Conservation (phyloP, 2,329 filamentous ascomycete genomes). For the Cercospora sp. region DNA sequence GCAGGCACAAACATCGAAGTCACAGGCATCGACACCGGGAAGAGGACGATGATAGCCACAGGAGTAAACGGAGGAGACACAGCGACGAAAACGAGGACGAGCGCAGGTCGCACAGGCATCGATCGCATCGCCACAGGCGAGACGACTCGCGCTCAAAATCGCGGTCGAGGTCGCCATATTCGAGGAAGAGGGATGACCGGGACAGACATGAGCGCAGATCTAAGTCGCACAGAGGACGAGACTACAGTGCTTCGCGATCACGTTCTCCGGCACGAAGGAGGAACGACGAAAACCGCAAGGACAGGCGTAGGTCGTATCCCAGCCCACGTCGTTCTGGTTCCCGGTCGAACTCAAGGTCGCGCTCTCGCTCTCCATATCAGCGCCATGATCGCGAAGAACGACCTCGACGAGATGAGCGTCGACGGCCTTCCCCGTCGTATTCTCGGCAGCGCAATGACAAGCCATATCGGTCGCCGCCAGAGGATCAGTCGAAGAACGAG, state of each 20-base stretch:
- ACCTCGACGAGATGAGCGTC: slow-evolving; percentile 16
- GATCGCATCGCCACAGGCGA: slow-evolving; percentile 32
- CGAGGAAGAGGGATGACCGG: slow-evolving; percentile 25
- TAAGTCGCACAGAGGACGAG: slow-evolving; percentile 31
- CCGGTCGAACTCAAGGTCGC: slow-evolving; percentile 37
- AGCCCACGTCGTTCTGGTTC: slow-evolving; percentile 40
- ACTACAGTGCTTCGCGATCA: slow-evolving; percentile 36
- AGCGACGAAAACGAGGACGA: slow-evolving; percentile 39
- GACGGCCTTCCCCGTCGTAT: slow-evolving; percentile 26
- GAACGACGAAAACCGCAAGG: slow-evolving; percentile 36
- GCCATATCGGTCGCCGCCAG: slow-evolving; percentile 32
- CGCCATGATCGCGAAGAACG: slow-evolving; percentile 19
- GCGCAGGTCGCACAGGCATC: slow-evolving; percentile 34
- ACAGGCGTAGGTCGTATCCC: slow-evolving; percentile 38
- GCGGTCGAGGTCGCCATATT: slow-evolving; percentile 29
- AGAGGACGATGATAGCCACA: slow-evolving; percentile 36
- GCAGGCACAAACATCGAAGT: slow-evolving; percentile 35
- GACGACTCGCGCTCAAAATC: slow-evolving; percentile 25
- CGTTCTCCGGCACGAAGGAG: slow-evolving; percentile 44
- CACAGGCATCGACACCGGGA: slow-evolving; percentile 30
- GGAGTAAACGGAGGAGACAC: slow-evolving; percentile 37
- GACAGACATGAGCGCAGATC: slow-evolving; percentile 27
- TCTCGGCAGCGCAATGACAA: slow-evolving; percentile 25
- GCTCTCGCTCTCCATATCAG: slow-evolving; percentile 37
- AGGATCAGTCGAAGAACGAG: slow-evolving; percentile 24